Evolutionary conservation across 805 yeast genomes (phyloP), one percentile per base, ranked within the genome.

Genomic region (Blastobotrys americana): DNA sequence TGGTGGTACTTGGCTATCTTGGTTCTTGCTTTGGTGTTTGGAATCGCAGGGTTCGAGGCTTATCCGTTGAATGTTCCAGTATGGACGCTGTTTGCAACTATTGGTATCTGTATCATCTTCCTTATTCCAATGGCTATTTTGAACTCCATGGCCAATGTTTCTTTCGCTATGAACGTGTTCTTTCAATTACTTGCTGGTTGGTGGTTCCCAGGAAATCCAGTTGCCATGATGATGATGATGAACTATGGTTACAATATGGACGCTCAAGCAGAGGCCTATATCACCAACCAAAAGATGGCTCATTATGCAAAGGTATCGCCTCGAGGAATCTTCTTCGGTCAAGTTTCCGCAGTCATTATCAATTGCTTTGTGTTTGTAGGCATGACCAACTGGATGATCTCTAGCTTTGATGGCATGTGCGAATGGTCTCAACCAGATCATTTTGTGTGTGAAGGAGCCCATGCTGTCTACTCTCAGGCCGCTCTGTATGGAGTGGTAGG

Each of bases 51-150:
- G 64, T 67, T 56, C 47, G 72, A 72, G 49, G 72, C 73, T 1
- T 76, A 68, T 49, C 65, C 72, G 45, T 65, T 66, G 55, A 61
- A 57, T 46, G 55, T 61, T 4, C 64, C 64, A 10, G 70, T 77
- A 16, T 80, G 80, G 78, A 80, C 80, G 2, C 64, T 81, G 25
- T 72, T 82, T 49, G 71, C 80, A 49, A 77, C 80, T 1, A 65
- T 80, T 10, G 63, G 68, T 4, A 70, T 80, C 52, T 74, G 76
- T 44, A 59, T 76, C 34, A 58, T 77, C 16, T 78, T 81, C 58
- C 63, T 82, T 49, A 62, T 81, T 28, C 88, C 88, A n/a, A 67
- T 79, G 20, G 77, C 82, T 3, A 66, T 82, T 9, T 69, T 82
- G 44, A 72, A 74, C 18, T 77, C 85, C 2, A 72, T 76, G 23